phyloP scores from a whole-genome alignment of 176 grass and related monocot species.

The Oryza longistaminata region DNA sequence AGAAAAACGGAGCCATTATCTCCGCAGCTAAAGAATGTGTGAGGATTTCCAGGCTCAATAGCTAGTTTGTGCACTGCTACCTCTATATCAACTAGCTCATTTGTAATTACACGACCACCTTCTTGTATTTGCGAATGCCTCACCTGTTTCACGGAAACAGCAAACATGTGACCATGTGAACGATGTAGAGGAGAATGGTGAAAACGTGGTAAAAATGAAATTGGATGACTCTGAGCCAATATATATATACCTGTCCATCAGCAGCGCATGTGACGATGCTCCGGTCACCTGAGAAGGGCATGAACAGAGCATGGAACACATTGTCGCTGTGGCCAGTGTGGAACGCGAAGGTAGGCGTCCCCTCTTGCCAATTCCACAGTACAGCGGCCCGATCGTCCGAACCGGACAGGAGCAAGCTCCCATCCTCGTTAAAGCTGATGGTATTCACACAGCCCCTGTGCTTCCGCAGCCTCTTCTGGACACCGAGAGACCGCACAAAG shows the following conservation, averaged over 20 bases:
- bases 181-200: background rate
- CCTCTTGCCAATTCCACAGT: conserved; percentile 69
- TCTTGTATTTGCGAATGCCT: conserved; percentile 56
- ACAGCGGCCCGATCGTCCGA: conserved; percentile 55
- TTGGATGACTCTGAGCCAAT: background rate
- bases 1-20: conserved; percentile 56
- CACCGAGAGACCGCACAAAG: conserved; percentile 47
- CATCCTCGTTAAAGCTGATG: conserved; percentile 62
- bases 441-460: conserved; percentile 67
- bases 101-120: conserved; percentile 24
- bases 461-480: conserved; percentile 54
- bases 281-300: conserved; percentile 58
- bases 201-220: background rate
- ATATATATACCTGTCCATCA: conserved; percentile 61
- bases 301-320: conserved; percentile 74
- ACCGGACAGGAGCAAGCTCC: conserved; percentile 64
- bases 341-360: conserved; percentile 6
- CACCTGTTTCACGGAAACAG: conserved; percentile 36
- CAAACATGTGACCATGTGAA: background rate
- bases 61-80: conserved; percentile 55
- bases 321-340: conserved; percentile 62
- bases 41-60: conserved; percentile 63
- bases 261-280: conserved; percentile 64
- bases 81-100: conserved; percentile 38
- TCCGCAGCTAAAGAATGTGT: conserved; percentile 70